Evolutionary conservation across 139 green algal genomes (phyloP).

Genomic region (Edaphochlamys debaryana): DNA sequence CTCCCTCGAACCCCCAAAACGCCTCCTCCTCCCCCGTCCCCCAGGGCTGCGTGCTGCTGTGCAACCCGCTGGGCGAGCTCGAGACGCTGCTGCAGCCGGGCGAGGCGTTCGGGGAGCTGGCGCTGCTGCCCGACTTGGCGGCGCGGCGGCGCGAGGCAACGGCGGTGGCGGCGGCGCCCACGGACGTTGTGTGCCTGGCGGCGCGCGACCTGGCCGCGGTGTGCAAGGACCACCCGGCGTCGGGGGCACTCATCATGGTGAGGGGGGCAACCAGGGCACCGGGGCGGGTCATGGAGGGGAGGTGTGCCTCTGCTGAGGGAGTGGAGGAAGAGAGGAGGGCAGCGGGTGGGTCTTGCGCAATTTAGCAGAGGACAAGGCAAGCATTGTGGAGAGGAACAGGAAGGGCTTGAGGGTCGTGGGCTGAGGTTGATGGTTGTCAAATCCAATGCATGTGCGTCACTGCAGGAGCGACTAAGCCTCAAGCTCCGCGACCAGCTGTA

Average conservation of each 20-base stretch:
- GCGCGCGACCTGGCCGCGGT: conserved; percentile 15
- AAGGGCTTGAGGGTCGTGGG: too few relatives aligned
- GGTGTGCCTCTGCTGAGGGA: too few relatives aligned
- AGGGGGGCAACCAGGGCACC: background rate
- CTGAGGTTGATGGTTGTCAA: too few relatives aligned
- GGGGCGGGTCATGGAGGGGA: too few relatives aligned
- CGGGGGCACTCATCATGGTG: conserved; percentile 11
- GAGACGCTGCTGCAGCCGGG: background rate
- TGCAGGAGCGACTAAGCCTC: too few relatives aligned
- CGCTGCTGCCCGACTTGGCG: conserved; percentile 24
- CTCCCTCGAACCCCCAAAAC: too few relatives aligned
- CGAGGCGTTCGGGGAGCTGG: conserved; percentile 16
- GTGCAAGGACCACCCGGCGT: conserved; percentile 28
- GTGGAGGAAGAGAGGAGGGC: too few relatives aligned
- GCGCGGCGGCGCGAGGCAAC: background rate
- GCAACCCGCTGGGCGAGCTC: background rate
- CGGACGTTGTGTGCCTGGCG: conserved; percentile 14
- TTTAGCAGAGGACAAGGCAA: too few relatives aligned
- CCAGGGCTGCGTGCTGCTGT: conserved; percentile 21
- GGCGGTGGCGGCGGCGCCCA: background rate
- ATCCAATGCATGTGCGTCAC: too few relatives aligned
- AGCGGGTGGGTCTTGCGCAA: too few relatives aligned
- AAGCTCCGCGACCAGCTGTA: too few relatives aligned
- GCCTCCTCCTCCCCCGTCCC: background rate
- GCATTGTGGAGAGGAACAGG: too few relatives aligned